Evolutionary conservation across 306 rosid species (phyloP), one percentile per base, ranked within the genome.

Genomic region (Dalbergia cultrata): DNA sequence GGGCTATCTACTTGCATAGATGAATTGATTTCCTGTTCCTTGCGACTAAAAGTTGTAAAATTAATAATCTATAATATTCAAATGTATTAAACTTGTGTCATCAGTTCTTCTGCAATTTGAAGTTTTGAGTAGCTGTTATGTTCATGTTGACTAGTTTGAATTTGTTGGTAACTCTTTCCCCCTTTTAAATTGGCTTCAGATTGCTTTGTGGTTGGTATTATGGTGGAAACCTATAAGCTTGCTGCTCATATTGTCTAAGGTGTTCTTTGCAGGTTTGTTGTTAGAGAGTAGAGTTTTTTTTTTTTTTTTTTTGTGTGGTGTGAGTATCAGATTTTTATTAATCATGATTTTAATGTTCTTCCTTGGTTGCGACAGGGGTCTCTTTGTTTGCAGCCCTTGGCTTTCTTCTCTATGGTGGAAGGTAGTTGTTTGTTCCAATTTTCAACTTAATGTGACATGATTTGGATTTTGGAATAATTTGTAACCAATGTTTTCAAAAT

Each of bases 341-440:
- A 44, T 81, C 43, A 72, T 76, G 68, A 70, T 33, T 65, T 61
- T 77, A 47, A 83, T 34, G 47, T 67, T 49, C 80, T 80, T 13
- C 50, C 61, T 63, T 81, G 70, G 78, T 70, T 80, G 79, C 68
- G 56, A 66, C 82, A 94, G 98, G 97, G 81, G 95, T 96, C 17
- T 92, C 99, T 79, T 89, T 93, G 86, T 93, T 93, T 71, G 97
- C 98, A 19, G 99, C 99, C 77, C 92, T 96, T 65, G 99, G 98
- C 56, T 96, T 96, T 90, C 97, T 96, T 82, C 93, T 93, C 75
- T 96, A 93, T 34, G 99, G 99, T 79, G 99, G 99, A 83, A 96
- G 99, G 99, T 96, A 90, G 67, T 59, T 64, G 11, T 76, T 54
- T 77, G 12, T 60, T 86, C 69, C 68, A 49, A 33, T 74, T 80